These are phyloP conservation scores for Pseudonitzschia delicatissima DNA, from an alignment of 108 stramenopile genomes.

Conservation along the genomic window DNA sequence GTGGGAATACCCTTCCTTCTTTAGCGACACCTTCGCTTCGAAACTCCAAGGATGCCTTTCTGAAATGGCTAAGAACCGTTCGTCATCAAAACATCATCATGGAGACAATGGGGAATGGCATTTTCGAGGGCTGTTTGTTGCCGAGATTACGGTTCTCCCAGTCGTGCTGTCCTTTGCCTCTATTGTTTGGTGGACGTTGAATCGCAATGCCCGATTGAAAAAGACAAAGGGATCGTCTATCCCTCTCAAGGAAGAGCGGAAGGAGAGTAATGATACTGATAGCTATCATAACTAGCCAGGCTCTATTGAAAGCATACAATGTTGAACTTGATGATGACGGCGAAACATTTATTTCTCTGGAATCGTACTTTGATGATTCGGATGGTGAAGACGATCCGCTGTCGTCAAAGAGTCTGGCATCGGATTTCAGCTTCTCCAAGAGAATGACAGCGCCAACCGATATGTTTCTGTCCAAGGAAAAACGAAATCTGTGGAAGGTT, in stretches of 20 bases:
- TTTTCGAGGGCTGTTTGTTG: constrained; percentile 22
- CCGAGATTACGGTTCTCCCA: constrained; percentile 20
- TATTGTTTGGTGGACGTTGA: constrained; percentile 21
- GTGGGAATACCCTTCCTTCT: too few relatives aligned
- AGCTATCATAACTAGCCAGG: too few relatives aligned
- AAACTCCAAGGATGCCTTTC: not conserved
- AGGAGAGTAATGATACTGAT: not conserved
- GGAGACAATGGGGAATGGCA: constrained; percentile 16
- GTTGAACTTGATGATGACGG: constrained; percentile 20
- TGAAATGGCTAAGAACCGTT: constrained; percentile 8
- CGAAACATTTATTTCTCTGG: not conserved
- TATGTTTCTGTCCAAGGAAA: constrained; percentile 11
- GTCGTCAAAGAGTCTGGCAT: not conserved
- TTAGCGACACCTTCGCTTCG: too few relatives aligned
- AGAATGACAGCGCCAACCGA: not conserved
- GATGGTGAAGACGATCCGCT: constrained; percentile 7
- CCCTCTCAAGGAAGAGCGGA: not conserved
- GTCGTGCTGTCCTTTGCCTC: not conserved
- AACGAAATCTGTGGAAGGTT: constrained; percentile 22
- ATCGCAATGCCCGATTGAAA: constrained; percentile 17
- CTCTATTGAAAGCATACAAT: constrained; percentile 8
- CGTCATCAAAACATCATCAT: constrained; percentile 8
- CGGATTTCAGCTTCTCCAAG: not conserved
- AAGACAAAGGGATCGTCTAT: constrained; percentile 18
- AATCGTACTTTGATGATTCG: constrained; percentile 1